Base-by-base conservation (phyloP, 352 stramenopile genomes). In the Plasmopara viticola region DNA sequence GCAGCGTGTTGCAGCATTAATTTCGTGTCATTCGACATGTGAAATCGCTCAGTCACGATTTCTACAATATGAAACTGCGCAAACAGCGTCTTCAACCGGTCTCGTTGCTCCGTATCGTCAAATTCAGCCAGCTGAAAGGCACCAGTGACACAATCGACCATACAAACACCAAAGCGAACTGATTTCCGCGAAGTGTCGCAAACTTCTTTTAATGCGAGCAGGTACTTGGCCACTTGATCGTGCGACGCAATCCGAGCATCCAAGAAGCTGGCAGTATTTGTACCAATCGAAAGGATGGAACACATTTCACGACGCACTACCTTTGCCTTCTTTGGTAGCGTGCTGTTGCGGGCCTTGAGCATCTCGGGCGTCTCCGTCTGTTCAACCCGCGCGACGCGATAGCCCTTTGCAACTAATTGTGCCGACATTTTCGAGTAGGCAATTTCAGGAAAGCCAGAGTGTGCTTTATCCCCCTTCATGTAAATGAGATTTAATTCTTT, bases 311-410 rank as follows among this genome's bases (percentile, higher is more conserved):
- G 82, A 37, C 73, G 72, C 31, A 98, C 91, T 42, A 95, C 86
- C 59, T 96, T 95, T 35, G 68, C 70, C 56, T 94, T 94, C 39
- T 74, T 84, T 9, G 64, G 54, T 8, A 72, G 72, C 14, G 61
- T 74, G 14, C 66, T 78, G 53, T 98, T 99, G 8, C 96, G 84
- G 38, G 89, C 70, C 63, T 98, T 98, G 42, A 99, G 68, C 80
- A 92, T 91, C 15, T 98, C 96, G 7, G 97, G 97, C 0, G 96
- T 99, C 78, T 99, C 97, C 0, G 96, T 99, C 70, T 99, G 97
- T 77, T 99, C 97, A 7, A 99, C 94, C 34, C 97, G 91, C 13
- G 96, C 96, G 30, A 99, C 96, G 28, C 96, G 92, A 61, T 98
- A 99, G 12, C 97, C 96, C 51, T 95, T 96, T 5, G 78, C 73